These are phyloP conservation scores for Phytophthora nicotianae DNA, from an alignment of 352 stramenopile species.

Conservation along the genomic window DNA sequence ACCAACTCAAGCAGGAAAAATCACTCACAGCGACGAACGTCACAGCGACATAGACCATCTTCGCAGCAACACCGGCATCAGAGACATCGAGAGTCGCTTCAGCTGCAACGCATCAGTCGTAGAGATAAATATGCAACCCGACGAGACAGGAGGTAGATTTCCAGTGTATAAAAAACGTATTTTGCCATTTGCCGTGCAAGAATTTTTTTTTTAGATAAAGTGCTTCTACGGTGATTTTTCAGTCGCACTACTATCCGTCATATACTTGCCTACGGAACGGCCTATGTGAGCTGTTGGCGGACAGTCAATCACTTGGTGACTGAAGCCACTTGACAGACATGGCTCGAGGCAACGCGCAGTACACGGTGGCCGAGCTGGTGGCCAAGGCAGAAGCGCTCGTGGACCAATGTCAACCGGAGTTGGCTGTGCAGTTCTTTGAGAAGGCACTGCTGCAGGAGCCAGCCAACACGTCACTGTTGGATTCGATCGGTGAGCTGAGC, in stretches of 20 bases:
- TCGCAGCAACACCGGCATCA: slow-evolving; percentile 9
- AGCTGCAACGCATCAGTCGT: slow-evolving; percentile 18
- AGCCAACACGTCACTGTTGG: slow-evolving; percentile 68
- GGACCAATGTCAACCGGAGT: slow-evolving; percentile 84
- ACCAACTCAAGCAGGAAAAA: slow-evolving; percentile 30
- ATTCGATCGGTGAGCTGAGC: slow-evolving; percentile 79
- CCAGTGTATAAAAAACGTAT: slow-evolving; percentile 8
- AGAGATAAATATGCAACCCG: slow-evolving; percentile 28
- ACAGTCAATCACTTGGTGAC: slow-evolving; percentile 12
- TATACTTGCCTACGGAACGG: background rate
- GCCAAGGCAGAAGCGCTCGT: slow-evolving; percentile 85
- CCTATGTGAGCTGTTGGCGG: slow-evolving; percentile 14
- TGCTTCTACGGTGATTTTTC: too few relatives aligned
- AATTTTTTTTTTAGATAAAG: too few relatives aligned
- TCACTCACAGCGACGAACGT: slow-evolving; percentile 3
- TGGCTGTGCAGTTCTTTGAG: slow-evolving; percentile 87
- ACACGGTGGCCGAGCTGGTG: slow-evolving; percentile 73
- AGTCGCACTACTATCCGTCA: background rate
- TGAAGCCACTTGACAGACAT: slow-evolving; percentile 28
- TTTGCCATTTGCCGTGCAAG: background rate
- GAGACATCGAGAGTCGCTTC: slow-evolving; percentile 7
- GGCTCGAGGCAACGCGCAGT: slow-evolving; percentile 39
- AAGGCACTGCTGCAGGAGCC: slow-evolving; percentile 76
- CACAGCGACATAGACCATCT: slow-evolving; percentile 8
- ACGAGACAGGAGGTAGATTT: slow-evolving; percentile 25